Conservation (phyloP, 2,329 filamentous ascomycete species). For the Gremmenia infestans region DNA sequence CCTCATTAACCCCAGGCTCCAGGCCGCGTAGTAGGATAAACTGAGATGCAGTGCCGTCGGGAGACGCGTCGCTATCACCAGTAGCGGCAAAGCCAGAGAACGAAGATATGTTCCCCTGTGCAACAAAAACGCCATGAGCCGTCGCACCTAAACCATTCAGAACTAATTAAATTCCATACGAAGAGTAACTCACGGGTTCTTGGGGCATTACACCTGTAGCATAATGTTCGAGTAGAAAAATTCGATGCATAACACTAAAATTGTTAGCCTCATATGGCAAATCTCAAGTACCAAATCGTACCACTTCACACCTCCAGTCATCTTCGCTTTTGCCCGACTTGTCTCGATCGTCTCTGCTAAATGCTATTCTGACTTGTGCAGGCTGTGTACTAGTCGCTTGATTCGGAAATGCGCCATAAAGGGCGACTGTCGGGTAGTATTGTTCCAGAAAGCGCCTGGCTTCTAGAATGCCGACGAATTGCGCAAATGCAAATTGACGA, state of each 20-base stretch:
- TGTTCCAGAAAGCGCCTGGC: slow-evolving; percentile 48
- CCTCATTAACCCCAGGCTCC: slow-evolving; percentile 65
- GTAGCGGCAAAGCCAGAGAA: slow-evolving; percentile 42
- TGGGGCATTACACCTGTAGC: slow-evolving; percentile 53
- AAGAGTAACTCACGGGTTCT: slow-evolving; percentile 42
- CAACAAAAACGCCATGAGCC: slow-evolving; percentile 30
- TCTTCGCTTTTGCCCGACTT: slow-evolving; percentile 42
- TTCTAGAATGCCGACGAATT: slow-evolving; percentile 44
- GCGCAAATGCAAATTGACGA: slow-evolving; percentile 51
- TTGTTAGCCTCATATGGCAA: slow-evolving; percentile 10
- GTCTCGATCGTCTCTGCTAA: slow-evolving; percentile 46
- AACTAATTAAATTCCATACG: slow-evolving; percentile 9
- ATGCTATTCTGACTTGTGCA: slow-evolving; percentile 39
- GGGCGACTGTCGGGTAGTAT: slow-evolving; percentile 44
- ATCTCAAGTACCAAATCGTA: slow-evolving; percentile 26
- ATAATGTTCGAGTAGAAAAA: slow-evolving; percentile 49
- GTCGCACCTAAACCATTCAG: slow-evolving; percentile 30
- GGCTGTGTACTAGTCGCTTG: slow-evolving; percentile 38
- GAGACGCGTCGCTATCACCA: slow-evolving; percentile 49
- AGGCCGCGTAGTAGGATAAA: slow-evolving; percentile 72
- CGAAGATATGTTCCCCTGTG: slow-evolving; percentile 34
- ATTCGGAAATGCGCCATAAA: slow-evolving; percentile 41
- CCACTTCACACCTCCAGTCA: slow-evolving; percentile 53
- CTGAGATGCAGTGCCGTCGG: slow-evolving; percentile 53
- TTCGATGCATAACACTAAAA: slow-evolving; percentile 50